Percentiles rank a stretch among this genome's conserved stretches.
Conservation (phyloP, 2,329 filamentous ascomycete genomes). For the Alternaria conjuncta region DNA sequence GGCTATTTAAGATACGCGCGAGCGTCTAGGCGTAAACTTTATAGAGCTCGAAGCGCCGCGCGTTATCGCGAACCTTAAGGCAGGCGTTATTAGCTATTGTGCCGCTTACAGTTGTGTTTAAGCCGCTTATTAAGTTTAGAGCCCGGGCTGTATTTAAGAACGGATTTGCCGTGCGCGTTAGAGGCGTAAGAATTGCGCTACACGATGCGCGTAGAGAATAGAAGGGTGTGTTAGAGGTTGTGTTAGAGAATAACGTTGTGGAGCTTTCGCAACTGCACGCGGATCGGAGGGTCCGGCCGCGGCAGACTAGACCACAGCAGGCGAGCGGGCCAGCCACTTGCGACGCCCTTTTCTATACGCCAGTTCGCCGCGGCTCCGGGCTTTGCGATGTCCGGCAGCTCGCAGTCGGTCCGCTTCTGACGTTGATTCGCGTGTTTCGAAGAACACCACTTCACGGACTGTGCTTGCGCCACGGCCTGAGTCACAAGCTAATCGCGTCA, state of each 20-base stretch:
- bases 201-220: background rate
- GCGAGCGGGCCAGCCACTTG: background rate
- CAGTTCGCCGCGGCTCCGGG: background rate
- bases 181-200: background rate
- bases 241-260: background rate
- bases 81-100: background rate
- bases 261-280: too few relatives aligned
- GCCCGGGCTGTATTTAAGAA: background rate
- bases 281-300: too few relatives aligned
- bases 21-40: too few relatives aligned
- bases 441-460: background rate
- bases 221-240: background rate
- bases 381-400: background rate
- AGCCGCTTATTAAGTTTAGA: background rate
- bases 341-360: background rate
- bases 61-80: background rate
- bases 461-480: background rate
- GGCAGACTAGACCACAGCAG: background rate
- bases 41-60: background rate
- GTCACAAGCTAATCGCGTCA: background rate
- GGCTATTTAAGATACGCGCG: too few relatives aligned
- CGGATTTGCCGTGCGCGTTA: background rate
- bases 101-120: background rate
- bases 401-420: background rate
- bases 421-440: background rate